Conservation (phyloP, 352 stramenopile genomes). For the Peronospora destructor region DNA sequence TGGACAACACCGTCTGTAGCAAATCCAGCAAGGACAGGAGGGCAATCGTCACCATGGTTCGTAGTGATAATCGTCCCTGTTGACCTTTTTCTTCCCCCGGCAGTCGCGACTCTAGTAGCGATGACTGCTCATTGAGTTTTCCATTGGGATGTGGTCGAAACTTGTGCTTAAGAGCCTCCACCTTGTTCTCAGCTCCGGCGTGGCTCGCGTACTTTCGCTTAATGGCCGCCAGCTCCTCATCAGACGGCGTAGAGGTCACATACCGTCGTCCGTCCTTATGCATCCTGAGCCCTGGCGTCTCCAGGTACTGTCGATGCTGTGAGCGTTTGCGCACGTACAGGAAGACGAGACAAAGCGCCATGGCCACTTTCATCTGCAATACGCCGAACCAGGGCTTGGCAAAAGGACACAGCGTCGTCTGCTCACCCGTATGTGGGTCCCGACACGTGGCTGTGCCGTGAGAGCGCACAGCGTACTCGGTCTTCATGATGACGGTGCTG, state of each 20-base stretch:
- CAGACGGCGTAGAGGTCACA: constrained; percentile 37
- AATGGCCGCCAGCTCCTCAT: constrained; percentile 30
- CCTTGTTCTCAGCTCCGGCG: constrained; percentile 37
- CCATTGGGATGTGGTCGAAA: constrained; percentile 13
- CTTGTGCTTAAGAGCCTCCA: constrained; percentile 37
- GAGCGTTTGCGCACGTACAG: constrained; percentile 55
- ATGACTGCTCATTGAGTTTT: constrained; percentile 27
- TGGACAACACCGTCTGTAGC: constrained; percentile 80
- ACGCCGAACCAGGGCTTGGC: constrained; percentile 84
- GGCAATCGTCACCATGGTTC: constrained; percentile 52
- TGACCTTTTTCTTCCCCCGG: constrained; percentile 13
- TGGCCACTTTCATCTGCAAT: constrained; percentile 81
- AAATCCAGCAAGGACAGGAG: constrained; percentile 75
- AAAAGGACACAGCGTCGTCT: constrained; percentile 64
- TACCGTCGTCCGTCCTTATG: constrained; percentile 60
- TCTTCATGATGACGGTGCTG: constrained; percentile 84
- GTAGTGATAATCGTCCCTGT: constrained; percentile 32
- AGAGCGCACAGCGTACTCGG: constrained; percentile 60
- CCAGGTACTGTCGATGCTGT: constrained; percentile 52
- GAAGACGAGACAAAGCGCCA: constrained; percentile 73
- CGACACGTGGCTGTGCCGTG: constrained; percentile 45
- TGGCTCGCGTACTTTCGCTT: constrained; percentile 37
- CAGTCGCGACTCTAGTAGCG: constrained; percentile 22
- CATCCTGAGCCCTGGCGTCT: constrained; percentile 58
- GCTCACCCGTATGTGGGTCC: constrained; percentile 32